Evolutionary conservation across 2,329 filamentous ascomycete genomes (phyloP).

Genomic region (Talaromyces amestolkiae): DNA sequence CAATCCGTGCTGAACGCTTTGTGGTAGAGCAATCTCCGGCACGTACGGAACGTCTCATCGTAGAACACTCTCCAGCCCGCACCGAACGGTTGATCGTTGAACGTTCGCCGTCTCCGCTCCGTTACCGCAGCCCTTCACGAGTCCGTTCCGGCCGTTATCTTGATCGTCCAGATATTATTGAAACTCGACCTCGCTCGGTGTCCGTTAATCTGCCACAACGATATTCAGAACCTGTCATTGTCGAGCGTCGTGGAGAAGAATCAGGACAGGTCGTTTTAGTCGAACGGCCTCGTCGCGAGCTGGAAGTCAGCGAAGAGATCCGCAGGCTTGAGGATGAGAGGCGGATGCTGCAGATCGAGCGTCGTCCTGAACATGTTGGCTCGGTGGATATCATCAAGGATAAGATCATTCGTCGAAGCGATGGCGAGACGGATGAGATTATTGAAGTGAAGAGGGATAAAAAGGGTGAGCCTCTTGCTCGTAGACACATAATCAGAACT

Average conservation of each 20-base stretch:
- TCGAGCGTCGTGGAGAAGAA: constrained; percentile 34
- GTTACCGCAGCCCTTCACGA: constrained; percentile 28
- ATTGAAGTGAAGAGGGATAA: constrained; percentile 75
- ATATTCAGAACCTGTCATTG: constrained; percentile 37
- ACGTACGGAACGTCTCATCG: constrained; percentile 27
- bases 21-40: constrained; percentile 16
- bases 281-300: constrained; percentile 51
- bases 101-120: constrained; percentile 26
- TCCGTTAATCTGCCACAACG: constrained; percentile 37
- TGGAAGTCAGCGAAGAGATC: constrained; percentile 71
- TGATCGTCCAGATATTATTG: constrained; percentile 26
- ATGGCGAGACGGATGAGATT: constrained; percentile 51
- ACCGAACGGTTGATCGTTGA: constrained; percentile 32
- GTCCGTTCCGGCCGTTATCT: constrained; percentile 28
- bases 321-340: constrained; percentile 67
- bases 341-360: constrained; percentile 57
- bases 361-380: constrained; percentile 33
- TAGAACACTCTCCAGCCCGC: constrained; percentile 28
- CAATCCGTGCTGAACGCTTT: neutral
- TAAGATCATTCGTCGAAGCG: constrained; percentile 35
- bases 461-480: constrained; percentile 77
- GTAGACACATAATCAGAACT: constrained; percentile 14
- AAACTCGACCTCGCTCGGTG: constrained; percentile 36
- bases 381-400: constrained; percentile 30
- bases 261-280: constrained; percentile 51